These are phyloP conservation scores for Pseudozyma hubeiensis DNA, from an alignment of 1,284 basidiomycete species.

Conservation along the genomic window DNA sequence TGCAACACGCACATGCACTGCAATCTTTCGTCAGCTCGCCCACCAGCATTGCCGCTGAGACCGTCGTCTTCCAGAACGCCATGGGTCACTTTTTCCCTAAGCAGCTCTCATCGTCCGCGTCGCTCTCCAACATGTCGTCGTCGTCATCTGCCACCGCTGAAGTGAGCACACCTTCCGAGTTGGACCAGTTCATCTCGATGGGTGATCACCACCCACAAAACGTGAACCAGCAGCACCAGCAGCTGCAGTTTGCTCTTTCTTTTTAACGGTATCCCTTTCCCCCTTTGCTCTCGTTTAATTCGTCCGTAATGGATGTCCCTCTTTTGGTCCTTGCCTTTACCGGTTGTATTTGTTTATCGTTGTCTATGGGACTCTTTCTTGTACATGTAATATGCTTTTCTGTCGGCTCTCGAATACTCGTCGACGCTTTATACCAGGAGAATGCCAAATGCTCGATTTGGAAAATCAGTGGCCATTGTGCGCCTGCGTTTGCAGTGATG, in stretches of 20 bases:
- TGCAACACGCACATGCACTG: background rate
- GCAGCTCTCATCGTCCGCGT: constrained; percentile 15
- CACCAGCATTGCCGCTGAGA: constrained; percentile 27
- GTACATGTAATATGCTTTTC: no score
- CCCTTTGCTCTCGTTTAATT: no score
- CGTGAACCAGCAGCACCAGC: constrained; percentile 7
- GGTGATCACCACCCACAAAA: constrained; percentile 7
- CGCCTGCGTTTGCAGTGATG: no score
- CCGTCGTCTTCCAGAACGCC: constrained; percentile 29
- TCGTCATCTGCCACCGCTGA: constrained; percentile 17
- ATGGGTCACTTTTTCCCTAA: constrained; percentile 53
- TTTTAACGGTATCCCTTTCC: no score
- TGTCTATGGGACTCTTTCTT: no score
- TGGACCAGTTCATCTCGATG: constrained; percentile 35
- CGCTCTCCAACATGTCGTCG: constrained; percentile 20
- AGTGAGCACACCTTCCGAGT: constrained; percentile 21
- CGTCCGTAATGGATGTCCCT: no score
- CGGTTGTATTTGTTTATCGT: no score
- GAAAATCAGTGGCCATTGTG: no score
- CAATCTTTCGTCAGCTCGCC: constrained; percentile 23
- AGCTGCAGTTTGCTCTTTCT: constrained; percentile 13
- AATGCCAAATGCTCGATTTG: no score
- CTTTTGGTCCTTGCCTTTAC: background rate
- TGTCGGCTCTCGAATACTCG: no score
- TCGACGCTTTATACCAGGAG: no score